Evolutionary conservation across 1,284 basidiomycete genomes (phyloP).

Genomic region (Abortiporus biennis): DNA sequence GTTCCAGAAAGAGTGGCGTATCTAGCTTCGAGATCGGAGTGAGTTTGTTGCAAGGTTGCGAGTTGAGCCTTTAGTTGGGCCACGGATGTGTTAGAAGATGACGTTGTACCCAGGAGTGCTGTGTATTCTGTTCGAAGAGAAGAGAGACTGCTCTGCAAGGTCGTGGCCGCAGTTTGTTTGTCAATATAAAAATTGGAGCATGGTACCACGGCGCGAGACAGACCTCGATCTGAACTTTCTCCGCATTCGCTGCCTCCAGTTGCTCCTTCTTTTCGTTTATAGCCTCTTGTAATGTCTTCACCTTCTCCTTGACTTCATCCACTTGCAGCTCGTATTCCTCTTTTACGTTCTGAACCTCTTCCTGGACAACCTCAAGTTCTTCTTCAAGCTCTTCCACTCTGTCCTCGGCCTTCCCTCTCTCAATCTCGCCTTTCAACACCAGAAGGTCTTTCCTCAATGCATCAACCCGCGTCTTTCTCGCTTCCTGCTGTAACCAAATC

Average conservation of each 20-base stretch:
- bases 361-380: conserved; percentile 33
- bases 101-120: conserved; percentile 37
- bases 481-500: conserved; percentile 44
- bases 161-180: neutral
- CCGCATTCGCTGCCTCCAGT: conserved; percentile 38
- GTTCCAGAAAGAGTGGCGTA: conserved; percentile 52
- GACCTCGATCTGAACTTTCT: conserved; percentile 22
- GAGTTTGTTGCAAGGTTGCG: conserved; percentile 47
- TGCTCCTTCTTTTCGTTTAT: conserved; percentile 30
- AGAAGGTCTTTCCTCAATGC: conserved; percentile 55
- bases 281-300: conserved; percentile 33
- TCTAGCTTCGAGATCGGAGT: conserved; percentile 45
- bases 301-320: conserved; percentile 20
- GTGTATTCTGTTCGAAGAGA: conserved; percentile 28
- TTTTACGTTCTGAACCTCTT: conserved; percentile 2
- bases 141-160: conserved; percentile 27
- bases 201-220: too few relatives aligned
- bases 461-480: conserved; percentile 49
- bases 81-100: conserved; percentile 42
- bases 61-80: conserved; percentile 51
- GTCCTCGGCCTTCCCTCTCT: conserved; percentile 52
- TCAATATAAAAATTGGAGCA: conserved; percentile 3
- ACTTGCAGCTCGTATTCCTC: too few relatives aligned
- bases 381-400: conserved; percentile 25
- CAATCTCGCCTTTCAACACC: conserved; percentile 56